Evolutionary conservation across 306 rosid species (phyloP).

Genomic region (Ammopiptanthus mongolicus): DNA sequence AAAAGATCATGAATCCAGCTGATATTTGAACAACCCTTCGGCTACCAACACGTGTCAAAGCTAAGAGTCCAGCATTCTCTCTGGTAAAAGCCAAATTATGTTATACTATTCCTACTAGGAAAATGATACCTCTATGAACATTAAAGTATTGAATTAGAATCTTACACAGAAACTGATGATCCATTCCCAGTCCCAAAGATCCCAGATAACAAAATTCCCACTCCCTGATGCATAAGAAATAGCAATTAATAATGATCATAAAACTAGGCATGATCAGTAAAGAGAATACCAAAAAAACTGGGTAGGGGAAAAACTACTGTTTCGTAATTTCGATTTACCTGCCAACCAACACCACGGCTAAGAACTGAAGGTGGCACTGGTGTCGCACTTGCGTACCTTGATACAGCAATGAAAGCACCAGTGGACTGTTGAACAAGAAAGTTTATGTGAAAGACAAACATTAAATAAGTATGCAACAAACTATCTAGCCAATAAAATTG

Average conservation of each 20-base stretch:
- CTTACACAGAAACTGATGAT: conserved; percentile 86
- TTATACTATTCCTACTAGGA: not conserved
- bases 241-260: not conserved
- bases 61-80: conserved; percentile 88
- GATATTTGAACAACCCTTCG: conserved; percentile 93
- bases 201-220: conserved; percentile 75
- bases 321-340: conserved; percentile 43
- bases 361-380: conserved; percentile 86
- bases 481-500: not conserved
- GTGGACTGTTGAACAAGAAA: conserved; percentile 60
- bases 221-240: conserved; percentile 52
- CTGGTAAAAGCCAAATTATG: conserved; percentile 26
- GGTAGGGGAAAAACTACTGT: too few relatives aligned
- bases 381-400: conserved; percentile 93
- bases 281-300: too few relatives aligned
- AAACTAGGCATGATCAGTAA: not conserved
- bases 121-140: not conserved
- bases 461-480: not conserved
- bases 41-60: conserved; percentile 88
- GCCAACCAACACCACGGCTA: conserved; percentile 98
- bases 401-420: conserved; percentile 73
- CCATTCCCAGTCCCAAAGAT: conserved; percentile 85
- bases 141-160: conserved; percentile 26
- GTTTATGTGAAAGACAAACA: not conserved
- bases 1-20: conserved; percentile 92